Evolutionary conservation across 805 yeast genomes (phyloP), one percentile per base, ranked within the genome.

Genomic region (Kodamaea restingae): DNA sequence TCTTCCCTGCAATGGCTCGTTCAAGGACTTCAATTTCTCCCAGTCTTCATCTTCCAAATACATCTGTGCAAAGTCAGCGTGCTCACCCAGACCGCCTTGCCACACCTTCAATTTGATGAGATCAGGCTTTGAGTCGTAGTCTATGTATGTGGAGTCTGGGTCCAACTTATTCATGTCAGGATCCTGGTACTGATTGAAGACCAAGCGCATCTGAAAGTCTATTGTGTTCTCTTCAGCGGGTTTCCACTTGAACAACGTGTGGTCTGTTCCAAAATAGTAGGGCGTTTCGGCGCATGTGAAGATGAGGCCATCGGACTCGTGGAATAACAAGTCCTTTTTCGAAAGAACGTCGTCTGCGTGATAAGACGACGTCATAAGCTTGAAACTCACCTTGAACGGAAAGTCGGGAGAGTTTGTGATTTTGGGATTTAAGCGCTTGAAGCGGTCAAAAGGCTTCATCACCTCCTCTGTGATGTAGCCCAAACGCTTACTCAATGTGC

Each of bases 141-240:
- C 88, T 14, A 71, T 71, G 54, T 88, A 88, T 41, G 84, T 78
- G 42, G 84, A 75, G 44, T 76, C 80, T 1, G 84, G 81, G 56
- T 81, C 83, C 44, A 78, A 76, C 30, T 78, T 76, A 31, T 78
- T 80, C 51, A 82, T 64, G 40, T 80, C 85, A 4, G 75, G 75
- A 55, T 84, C 91, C 33, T 73, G 73, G 49, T 49, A 79, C 7
- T 61, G 49, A 12, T 80, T 77, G 51, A 86, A 85, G 25, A 73
- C 72, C 42, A 88, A 60, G 24, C 71, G 70, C 43, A 93, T 60
- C 55, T 81, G 81, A 62, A 87, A 93, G 61, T 93, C 99, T 32
- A 95, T 78, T 0, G 97, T 84, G 52, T 93, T 95, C 60, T 91
- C 98, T 46, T 86, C 86, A 9, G 95, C 87, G 2, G 98, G 98